Percentiles rank a stretch among this genome's conserved stretches.
phyloP scores from a whole-genome alignment of 192 early-diverging fungal genomes.

The Umbelopsis sp. region DNA sequence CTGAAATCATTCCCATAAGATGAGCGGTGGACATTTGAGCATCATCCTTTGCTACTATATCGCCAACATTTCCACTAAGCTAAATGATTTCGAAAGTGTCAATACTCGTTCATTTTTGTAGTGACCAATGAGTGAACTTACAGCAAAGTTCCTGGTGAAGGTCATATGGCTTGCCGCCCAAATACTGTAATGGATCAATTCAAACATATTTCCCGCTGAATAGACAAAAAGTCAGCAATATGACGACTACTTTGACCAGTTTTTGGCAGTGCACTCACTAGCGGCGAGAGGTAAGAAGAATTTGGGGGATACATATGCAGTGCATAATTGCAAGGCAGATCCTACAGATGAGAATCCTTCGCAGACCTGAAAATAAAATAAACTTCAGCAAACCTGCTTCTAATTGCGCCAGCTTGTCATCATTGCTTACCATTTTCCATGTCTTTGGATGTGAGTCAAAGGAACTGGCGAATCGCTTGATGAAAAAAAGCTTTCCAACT shows the following conservation, averaged over 20 bases:
- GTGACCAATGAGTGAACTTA: slow-evolving; percentile 16
- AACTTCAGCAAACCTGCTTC: not conserved
- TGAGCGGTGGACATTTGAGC: slow-evolving; percentile 71
- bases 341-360: slow-evolving; percentile 61
- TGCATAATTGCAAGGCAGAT: slow-evolving; percentile 61
- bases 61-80: slow-evolving; percentile 70
- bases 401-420: not conserved
- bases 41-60: slow-evolving; percentile 75
- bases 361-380: slow-evolving; percentile 40
- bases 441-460: slow-evolving; percentile 78
- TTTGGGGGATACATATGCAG: slow-evolving; percentile 47
- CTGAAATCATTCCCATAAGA: slow-evolving; percentile 61
- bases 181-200: slow-evolving; percentile 66
- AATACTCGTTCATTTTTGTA: not conserved
- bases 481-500: slow-evolving; percentile 72
- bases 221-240: not conserved
- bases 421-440: slow-evolving; percentile 61
- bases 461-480: slow-evolving; percentile 63
- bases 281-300: slow-evolving; percentile 63
- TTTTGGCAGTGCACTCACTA: slow-evolving; percentile 11
- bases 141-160: slow-evolving; percentile 69
- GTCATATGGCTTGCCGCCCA: slow-evolving; percentile 74
- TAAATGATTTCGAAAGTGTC: slow-evolving; percentile 17
- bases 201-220: slow-evolving; percentile 57
- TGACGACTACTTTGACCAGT: not conserved